These are phyloP conservation scores for Beta vulgaris DNA, from an alignment of 148 eudicot species.

Conservation along the genomic window DNA sequence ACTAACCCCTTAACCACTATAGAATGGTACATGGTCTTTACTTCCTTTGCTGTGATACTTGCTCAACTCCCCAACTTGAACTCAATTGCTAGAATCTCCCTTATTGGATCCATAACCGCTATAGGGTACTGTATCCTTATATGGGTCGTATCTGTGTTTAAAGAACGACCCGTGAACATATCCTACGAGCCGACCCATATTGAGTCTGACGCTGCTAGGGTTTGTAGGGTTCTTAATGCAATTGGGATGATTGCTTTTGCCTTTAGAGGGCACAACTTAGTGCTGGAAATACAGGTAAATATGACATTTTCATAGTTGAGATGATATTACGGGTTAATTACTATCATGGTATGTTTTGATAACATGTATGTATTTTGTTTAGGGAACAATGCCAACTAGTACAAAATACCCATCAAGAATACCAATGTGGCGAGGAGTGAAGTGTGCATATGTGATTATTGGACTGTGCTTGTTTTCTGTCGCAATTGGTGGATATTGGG, in stretches of 20 bases:
- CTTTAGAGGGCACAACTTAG: conserved; percentile 81
- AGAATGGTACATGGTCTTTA: conserved; percentile 71
- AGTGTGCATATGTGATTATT: conserved; percentile 56
- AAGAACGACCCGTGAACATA: conserved; percentile 36
- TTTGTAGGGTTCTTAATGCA: conserved; percentile 47
- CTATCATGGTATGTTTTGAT: not conserved
- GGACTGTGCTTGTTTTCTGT: conserved; percentile 71
- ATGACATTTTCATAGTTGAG: not conserved
- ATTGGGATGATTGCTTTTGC: conserved; percentile 74
- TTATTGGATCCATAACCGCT: conserved; percentile 62
- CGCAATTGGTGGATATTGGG: conserved; percentile 78
- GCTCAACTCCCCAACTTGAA: conserved; percentile 86
- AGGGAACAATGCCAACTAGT: conserved; percentile 87
- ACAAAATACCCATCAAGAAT: conserved; percentile 52
- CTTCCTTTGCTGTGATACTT: conserved; percentile 47
- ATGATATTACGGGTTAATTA: not conserved
- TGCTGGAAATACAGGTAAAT: conserved; percentile 75
- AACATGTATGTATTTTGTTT: not conserved
- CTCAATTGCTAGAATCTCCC: conserved; percentile 69
- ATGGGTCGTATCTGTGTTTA: conserved; percentile 51
- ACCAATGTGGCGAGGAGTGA: conserved; percentile 86
- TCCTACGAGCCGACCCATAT: conserved; percentile 30
- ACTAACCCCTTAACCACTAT: conserved; percentile 31
- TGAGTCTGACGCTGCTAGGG: conserved; percentile 30
- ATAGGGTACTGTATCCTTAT: conserved; percentile 57